A percentile compares a stretch with the other conserved stretches of the same genome.
These are phyloP conservation scores for Trypanosoma cruzi DNA, from an alignment of 208 protist genomes.

Conservation along the genomic window DNA sequence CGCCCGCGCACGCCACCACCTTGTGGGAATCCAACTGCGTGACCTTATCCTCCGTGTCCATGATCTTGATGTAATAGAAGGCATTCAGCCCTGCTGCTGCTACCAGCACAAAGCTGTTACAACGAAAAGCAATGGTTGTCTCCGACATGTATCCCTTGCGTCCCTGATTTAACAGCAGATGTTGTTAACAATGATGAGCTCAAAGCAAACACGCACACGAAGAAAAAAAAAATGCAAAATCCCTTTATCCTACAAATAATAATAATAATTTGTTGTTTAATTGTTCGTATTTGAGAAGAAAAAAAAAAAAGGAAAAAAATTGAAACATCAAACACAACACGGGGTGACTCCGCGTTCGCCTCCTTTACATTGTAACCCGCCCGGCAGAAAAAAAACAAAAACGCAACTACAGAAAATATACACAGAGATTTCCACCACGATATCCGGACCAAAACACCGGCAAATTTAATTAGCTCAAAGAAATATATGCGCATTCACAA, in stretches of 20 bases:
- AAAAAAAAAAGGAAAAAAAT: conserved; percentile 5
- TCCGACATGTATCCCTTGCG: conserved; percentile 63
- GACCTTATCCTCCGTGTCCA: conserved; percentile 94
- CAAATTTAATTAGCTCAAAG: neutral
- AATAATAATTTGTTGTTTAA: conserved; percentile 8
- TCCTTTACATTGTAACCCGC: neutral
- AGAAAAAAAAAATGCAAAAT: conserved; percentile 13
- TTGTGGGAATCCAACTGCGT: conserved; percentile 86
- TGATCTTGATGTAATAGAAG: conserved; percentile 95
- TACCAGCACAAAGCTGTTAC: conserved; percentile 86
- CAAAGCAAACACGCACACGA: conserved; percentile 1
- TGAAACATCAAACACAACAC: neutral
- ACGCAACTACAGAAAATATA: neutral
- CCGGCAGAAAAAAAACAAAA: neutral
- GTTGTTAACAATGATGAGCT: neutral
- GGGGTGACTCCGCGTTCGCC: neutral
- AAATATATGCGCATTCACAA: neutral
- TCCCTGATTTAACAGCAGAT: conserved; percentile 7
- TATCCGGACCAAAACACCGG: neutral
- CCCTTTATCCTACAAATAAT: neutral
- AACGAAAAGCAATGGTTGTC: conserved; percentile 88
- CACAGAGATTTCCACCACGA: neutral
- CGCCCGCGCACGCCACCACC: conserved; percentile 87
- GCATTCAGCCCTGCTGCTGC: conserved; percentile 82
- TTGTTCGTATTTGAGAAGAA: neutral